These are phyloP conservation scores for Gossypium thurberi DNA, from an alignment of 345 rosid genomes.

Conservation along the genomic window DNA sequence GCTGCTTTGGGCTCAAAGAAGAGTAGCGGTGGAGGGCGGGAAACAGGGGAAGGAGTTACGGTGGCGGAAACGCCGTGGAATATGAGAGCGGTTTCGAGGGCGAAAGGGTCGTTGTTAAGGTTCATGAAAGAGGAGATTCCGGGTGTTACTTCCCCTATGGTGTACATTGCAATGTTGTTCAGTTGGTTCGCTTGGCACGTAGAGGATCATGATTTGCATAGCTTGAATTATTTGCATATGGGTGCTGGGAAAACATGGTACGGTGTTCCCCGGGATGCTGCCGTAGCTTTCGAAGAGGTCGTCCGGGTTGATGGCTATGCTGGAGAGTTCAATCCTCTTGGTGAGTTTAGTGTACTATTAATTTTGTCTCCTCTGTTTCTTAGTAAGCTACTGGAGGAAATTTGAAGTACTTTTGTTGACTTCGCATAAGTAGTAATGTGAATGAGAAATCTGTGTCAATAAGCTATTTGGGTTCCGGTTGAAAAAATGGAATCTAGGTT, in stretches of 20 bases:
- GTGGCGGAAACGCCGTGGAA: conserved; percentile 95
- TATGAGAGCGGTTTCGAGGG: conserved; percentile 94
- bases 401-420: not conserved
- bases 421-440: not conserved
- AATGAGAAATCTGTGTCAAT: not conserved
- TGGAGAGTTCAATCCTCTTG: conserved; percentile 91
- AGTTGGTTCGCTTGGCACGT: conserved; percentile 99
- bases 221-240: conserved; percentile 94
- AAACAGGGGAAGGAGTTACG: conserved; percentile 47
- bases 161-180: conserved; percentile 91
- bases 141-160: conserved; percentile 98
- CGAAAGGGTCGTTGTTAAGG: conserved; percentile 81
- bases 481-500: not conserved
- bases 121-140: conserved; percentile 99
- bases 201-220: conserved; percentile 95
- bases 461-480: not conserved
- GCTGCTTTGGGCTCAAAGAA: conserved; percentile 41
- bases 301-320: conserved; percentile 92
- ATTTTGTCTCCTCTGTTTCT: conserved; percentile 28
- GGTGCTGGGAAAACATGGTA: conserved; percentile 99
- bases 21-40: conserved; percentile 28
- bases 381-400: not conserved
- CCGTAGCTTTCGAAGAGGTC: conserved; percentile 91
- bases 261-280: conserved; percentile 92
- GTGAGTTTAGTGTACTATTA: conserved; percentile 34